Evolutionary conservation across 179 eudicot species (phyloP).

Genomic region (Dionaea muscipula): DNA sequence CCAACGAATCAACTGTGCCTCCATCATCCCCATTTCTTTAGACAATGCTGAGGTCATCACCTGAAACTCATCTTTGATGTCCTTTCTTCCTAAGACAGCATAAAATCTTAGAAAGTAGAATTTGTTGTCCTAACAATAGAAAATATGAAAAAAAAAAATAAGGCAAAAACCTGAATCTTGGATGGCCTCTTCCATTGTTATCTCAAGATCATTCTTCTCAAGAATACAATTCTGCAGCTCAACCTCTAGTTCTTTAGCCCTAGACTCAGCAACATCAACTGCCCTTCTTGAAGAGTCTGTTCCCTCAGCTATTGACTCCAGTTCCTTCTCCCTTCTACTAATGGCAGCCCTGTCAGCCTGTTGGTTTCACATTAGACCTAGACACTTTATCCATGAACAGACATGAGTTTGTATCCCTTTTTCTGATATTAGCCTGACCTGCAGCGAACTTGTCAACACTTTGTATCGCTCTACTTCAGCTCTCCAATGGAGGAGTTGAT

Average conservation of each 20-base stretch:
- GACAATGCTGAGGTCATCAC: slow-evolving; percentile 79
- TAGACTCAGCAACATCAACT: slow-evolving; percentile 36
- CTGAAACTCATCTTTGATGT: slow-evolving; percentile 72
- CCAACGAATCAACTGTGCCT: slow-evolving; percentile 80
- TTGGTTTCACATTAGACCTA: slow-evolving; percentile 17
- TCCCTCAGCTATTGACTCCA: slow-evolving; percentile 44
- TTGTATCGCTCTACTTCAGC: slow-evolving; percentile 60
- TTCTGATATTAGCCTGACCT: slow-evolving; percentile 38
- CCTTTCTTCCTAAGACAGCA: slow-evolving; percentile 54
- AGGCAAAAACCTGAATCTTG: slow-evolving; percentile 68
- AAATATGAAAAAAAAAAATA: slow-evolving; percentile 2
- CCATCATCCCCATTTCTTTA: slow-evolving; percentile 83
- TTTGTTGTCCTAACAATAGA: not conserved
- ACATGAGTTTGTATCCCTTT: slow-evolving; percentile 7
- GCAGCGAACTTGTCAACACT: slow-evolving; percentile 55
- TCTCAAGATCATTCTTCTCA: slow-evolving; percentile 73
- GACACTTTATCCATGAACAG: slow-evolving; percentile 7
- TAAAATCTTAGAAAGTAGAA: slow-evolving; percentile 2
- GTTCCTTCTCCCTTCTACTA: slow-evolving; percentile 70
- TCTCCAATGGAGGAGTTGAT: slow-evolving; percentile 88
- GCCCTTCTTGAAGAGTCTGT: slow-evolving; percentile 36
- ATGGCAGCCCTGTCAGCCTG: slow-evolving; percentile 70
- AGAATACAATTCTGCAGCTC: slow-evolving; percentile 37
- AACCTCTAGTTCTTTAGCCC: slow-evolving; percentile 59
- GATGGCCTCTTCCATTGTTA: slow-evolving; percentile 78